phyloP scores from a whole-genome alignment of 768 basidiomycete genomes.

The Pilatotrama ljubarskyi region DNA sequence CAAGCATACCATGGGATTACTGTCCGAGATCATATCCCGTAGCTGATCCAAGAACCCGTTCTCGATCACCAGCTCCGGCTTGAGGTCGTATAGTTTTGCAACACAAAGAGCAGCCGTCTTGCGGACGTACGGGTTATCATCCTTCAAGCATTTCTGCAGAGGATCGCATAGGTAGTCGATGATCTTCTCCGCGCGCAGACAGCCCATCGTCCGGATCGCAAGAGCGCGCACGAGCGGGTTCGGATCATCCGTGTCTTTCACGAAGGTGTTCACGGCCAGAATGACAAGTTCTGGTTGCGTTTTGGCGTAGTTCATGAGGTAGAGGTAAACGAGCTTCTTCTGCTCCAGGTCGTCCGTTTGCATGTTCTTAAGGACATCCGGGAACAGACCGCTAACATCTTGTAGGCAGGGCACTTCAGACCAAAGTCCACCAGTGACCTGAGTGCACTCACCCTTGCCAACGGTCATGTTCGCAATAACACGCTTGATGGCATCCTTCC shows the following conservation, averaged over 20 bases:
- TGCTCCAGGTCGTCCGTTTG: slow-evolving; percentile 99
- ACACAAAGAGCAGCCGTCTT: slow-evolving; percentile 98
- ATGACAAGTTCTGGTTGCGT: slow-evolving; percentile 99
- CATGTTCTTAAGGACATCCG: slow-evolving; percentile 99
- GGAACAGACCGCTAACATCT: slow-evolving; percentile 94
- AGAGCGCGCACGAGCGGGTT: slow-evolving; percentile 96
- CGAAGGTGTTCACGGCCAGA: slow-evolving; percentile 98
- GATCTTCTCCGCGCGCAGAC: slow-evolving; percentile 96
- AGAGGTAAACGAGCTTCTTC: slow-evolving; percentile 99
- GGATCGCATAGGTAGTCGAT: slow-evolving; percentile 99
- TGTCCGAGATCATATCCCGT: slow-evolving; percentile 91
- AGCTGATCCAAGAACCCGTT: slow-evolving; percentile 90
- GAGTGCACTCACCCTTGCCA: slow-evolving; percentile 73
- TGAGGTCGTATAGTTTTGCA: slow-evolving; percentile 96
- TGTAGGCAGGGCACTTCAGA: slow-evolving; percentile 3
- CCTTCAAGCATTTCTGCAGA: slow-evolving; percentile 84
- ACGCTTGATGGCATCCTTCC: slow-evolving; percentile 98
- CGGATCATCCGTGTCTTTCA: slow-evolving; percentile 94
- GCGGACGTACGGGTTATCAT: slow-evolving; percentile 97
- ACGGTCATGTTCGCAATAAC: slow-evolving; percentile 99
- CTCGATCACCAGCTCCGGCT: slow-evolving; percentile 92
- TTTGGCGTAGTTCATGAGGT: slow-evolving; percentile 99
- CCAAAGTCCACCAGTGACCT: neutral
- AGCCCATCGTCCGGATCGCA: slow-evolving; percentile 97
- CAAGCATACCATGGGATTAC: slow-evolving; percentile 86